Evolutionary conservation across 2,329 filamentous ascomycete species (phyloP).

Genomic region (Aspergillus luchuensis): DNA sequence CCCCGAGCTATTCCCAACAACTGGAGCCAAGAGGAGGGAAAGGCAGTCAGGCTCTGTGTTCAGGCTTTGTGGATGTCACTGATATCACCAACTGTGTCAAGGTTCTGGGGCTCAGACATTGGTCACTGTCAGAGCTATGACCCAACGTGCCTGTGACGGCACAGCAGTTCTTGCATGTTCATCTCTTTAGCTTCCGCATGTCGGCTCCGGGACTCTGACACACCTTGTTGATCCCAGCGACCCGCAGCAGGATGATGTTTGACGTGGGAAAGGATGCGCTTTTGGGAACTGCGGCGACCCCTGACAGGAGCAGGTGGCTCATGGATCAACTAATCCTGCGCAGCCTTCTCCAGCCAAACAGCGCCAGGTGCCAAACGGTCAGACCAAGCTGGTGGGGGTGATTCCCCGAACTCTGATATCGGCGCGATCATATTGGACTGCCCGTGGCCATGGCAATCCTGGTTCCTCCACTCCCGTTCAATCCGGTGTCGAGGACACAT

Average conservation of each 20-base stretch:
- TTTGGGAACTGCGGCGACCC: slow-evolving; percentile 19
- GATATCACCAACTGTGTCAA: slow-evolving; percentile 35
- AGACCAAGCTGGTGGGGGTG: slow-evolving; percentile 9
- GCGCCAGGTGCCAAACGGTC: slow-evolving; percentile 12
- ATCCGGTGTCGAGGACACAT: slow-evolving; percentile 15
- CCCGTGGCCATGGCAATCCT: slow-evolving; percentile 9
- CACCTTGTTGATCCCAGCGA: slow-evolving; percentile 16
- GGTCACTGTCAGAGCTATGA: slow-evolving; percentile 16
- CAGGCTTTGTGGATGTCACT: not conserved
- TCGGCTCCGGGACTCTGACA: slow-evolving; percentile 9
- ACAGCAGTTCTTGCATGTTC: slow-evolving; percentile 26
- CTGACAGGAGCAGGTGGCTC: slow-evolving; percentile 21
- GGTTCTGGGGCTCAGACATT: slow-evolving; percentile 19
- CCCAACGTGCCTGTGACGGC: slow-evolving; percentile 23
- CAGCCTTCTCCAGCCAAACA: slow-evolving; percentile 7
- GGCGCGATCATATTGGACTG: slow-evolving; percentile 16
- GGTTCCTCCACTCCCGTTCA: slow-evolving; percentile 8
- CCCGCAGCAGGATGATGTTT: slow-evolving; percentile 13
- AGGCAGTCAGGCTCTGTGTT: not conserved
- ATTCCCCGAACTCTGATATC: slow-evolving; percentile 16
- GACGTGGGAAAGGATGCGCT: slow-evolving; percentile 18
- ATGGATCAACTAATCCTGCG: slow-evolving; percentile 17
- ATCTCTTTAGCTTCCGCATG: slow-evolving; percentile 15
- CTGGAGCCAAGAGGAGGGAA: not conserved
- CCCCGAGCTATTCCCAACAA: not conserved